A percentile compares a stretch with the other conserved stretches of the same genome.
These are phyloP conservation scores for Aureobasidium subglaciale DNA, from an alignment of 2,329 filamentous ascomycete species.

Conservation along the genomic window DNA sequence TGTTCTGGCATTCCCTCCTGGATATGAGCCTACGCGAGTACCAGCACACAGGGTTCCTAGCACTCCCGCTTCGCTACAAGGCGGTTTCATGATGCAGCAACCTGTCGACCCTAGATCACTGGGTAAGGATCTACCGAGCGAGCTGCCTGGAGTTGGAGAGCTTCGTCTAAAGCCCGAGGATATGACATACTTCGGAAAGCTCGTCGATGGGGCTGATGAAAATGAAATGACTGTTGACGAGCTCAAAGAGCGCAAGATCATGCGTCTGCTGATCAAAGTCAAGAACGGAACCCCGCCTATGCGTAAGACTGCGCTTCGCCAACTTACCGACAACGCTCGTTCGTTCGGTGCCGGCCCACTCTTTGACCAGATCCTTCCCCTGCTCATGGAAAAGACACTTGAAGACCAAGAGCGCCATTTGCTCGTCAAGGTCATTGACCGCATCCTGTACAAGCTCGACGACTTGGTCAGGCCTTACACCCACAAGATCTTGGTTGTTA, in stretches of 20 bases:
- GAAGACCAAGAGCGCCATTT: constrained; percentile 98
- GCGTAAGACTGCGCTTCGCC: constrained; percentile 94
- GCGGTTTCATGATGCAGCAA: constrained; percentile 96
- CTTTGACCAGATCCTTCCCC: constrained; percentile 93
- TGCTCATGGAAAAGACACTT: constrained; percentile 96
- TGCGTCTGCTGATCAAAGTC: constrained; percentile 92
- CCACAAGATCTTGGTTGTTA: constrained; percentile 97
- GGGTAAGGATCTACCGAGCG: constrained; percentile 85
- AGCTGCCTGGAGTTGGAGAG: constrained; percentile 93
- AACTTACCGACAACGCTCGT: constrained; percentile 94
- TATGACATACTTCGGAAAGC: constrained; percentile 97
- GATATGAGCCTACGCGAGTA: constrained; percentile 77
- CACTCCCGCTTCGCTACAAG: constrained; percentile 53
- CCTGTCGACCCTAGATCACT: constrained; percentile 74
- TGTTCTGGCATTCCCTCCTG: constrained; percentile 80
- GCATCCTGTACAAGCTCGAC: constrained; percentile 96
- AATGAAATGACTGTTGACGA: constrained; percentile 90
- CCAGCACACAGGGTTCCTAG: constrained; percentile 71
- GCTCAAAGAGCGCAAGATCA: constrained; percentile 96
- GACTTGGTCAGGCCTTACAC: constrained; percentile 93
- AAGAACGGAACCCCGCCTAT: constrained; percentile 99
- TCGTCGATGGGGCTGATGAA: constrained; percentile 90
- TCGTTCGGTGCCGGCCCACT: constrained; percentile 90
- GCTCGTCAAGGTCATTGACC: constrained; percentile 97
- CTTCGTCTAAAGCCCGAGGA: constrained; percentile 97